A percentile compares a stretch with the other conserved stretches of the same genome.
phyloP scores from a whole-genome alignment of 805 yeast genomes.

The Monosporozyma servazzii region DNA sequence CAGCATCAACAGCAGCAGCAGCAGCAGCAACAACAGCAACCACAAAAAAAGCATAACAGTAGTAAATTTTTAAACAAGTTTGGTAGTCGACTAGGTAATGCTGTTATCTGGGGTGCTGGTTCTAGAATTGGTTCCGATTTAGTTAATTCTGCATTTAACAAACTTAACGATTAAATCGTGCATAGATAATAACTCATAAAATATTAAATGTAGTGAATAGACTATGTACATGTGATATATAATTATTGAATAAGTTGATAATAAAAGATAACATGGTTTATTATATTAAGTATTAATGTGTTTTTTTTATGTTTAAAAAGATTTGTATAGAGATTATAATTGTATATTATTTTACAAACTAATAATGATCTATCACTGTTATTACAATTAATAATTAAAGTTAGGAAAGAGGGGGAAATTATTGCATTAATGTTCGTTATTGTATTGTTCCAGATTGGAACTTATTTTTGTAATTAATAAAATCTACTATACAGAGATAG shows the following conservation, averaged over 20 bases:
- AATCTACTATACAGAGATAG: background rate
- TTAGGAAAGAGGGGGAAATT: background rate
- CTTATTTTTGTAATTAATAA: background rate
- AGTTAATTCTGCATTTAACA: constrained; percentile 56
- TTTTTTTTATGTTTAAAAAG: background rate
- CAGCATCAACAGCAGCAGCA: background rate
- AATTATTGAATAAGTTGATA: background rate
- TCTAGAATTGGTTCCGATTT: constrained; percentile 81
- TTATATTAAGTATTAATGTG: background rate
- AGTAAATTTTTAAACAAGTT: constrained; percentile 34
- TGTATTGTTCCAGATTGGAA: background rate
- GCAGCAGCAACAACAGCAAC: constrained; percentile 1
- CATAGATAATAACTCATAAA: background rate
- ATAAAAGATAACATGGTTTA: background rate
- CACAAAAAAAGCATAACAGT: background rate
- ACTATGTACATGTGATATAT: background rate
- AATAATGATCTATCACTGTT: background rate
- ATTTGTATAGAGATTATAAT: background rate
- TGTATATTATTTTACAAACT: background rate
- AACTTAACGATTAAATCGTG: background rate
- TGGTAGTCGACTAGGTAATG: constrained; percentile 44
- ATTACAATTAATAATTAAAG: background rate
- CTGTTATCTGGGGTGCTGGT: constrained; percentile 92
- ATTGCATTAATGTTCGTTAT: background rate
- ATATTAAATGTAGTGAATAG: background rate